Conservation (phyloP, 1,284 basidiomycete species). For the Coriolopsis trogii region DNA sequence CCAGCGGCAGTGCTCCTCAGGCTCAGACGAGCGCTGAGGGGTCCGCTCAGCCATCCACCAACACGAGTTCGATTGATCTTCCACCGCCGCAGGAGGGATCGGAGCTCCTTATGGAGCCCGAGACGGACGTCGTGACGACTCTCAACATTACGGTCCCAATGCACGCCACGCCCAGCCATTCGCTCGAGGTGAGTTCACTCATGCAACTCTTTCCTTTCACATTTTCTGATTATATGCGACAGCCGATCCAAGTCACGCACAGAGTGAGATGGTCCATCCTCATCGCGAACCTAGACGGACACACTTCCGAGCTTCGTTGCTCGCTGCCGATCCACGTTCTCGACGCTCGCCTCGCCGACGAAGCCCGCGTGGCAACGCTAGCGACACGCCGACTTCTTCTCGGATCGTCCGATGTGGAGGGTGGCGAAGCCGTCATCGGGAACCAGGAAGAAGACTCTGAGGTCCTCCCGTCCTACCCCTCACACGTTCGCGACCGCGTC, state of each 20-base stretch:
- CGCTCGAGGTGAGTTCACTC: constrained; percentile 47
- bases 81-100: constrained; percentile 2
- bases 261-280: constrained; percentile 76
- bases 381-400: constrained; percentile 69
- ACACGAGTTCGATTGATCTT: constrained; percentile 10
- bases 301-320: constrained; percentile 89
- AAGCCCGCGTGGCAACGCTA: constrained; percentile 72
- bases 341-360: constrained; percentile 70
- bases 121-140: constrained; percentile 50
- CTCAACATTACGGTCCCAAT: constrained; percentile 50
- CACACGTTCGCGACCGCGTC: constrained; percentile 88
- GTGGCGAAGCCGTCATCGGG: constrained; percentile 32
- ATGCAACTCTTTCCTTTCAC: neutral
- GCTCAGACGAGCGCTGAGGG: constrained; percentile 4
- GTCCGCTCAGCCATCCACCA: constrained; percentile 9
- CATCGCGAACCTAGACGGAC: constrained; percentile 85
- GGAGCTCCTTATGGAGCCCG: constrained; percentile 27
- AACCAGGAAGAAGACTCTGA: constrained; percentile 15
- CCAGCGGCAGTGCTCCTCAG: constrained; percentile 20
- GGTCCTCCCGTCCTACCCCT: constrained; percentile 78
- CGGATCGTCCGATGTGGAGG: constrained; percentile 12
- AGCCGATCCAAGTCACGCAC: constrained; percentile 75
- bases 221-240: constrained; percentile 1
- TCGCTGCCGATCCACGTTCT: constrained; percentile 87
- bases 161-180: constrained; percentile 64